These are phyloP conservation scores for Mycena metata DNA, from an alignment of 768 basidiomycete species.

Conservation along the genomic window DNA sequence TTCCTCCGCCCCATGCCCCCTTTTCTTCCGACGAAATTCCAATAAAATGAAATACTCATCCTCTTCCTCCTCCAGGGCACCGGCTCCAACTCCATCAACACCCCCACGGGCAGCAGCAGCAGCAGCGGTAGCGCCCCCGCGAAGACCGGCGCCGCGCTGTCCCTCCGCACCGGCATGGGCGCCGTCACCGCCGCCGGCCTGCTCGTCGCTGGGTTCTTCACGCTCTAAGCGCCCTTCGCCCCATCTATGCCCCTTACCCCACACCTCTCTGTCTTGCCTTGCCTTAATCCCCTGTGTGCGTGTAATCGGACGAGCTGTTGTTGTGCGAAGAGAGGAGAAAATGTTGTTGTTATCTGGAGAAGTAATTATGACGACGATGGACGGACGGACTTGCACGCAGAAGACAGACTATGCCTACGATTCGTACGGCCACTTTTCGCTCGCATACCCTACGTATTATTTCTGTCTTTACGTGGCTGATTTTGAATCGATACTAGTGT, in stretches of 20 bases:
- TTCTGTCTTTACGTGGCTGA: conserved; percentile 14
- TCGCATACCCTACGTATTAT: conserved; percentile 20
- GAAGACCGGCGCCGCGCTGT: not conserved
- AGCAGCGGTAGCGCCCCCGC: not conserved
- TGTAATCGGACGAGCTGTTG: not conserved
- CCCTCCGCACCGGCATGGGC: conserved; percentile 14
- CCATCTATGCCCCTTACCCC: not conserved
- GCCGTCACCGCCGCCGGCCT: not conserved
- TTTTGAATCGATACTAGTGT: not conserved
- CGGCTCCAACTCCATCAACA: conserved; percentile 1
- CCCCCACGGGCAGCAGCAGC: not conserved
- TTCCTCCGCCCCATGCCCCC: no score
- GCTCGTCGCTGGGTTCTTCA: not conserved
- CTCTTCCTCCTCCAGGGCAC: not conserved
- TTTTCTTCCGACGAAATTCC: no score
- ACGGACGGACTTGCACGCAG: conserved; percentile 1
- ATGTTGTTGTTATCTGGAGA: no score
- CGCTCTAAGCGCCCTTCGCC: not conserved
- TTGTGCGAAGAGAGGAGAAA: not conserved
- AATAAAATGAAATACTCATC: not conserved
- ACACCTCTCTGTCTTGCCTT: not conserved
- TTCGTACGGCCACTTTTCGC: not conserved
- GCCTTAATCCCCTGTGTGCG: not conserved
- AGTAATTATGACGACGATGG: conserved; percentile 1
- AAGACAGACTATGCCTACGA: conserved; percentile 1